A percentile compares a stretch with the other conserved stretches of the same genome.
Evolutionary conservation across 192 early-diverging fungal species (phyloP).

Genomic region (Mortierella hygrophila): DNA sequence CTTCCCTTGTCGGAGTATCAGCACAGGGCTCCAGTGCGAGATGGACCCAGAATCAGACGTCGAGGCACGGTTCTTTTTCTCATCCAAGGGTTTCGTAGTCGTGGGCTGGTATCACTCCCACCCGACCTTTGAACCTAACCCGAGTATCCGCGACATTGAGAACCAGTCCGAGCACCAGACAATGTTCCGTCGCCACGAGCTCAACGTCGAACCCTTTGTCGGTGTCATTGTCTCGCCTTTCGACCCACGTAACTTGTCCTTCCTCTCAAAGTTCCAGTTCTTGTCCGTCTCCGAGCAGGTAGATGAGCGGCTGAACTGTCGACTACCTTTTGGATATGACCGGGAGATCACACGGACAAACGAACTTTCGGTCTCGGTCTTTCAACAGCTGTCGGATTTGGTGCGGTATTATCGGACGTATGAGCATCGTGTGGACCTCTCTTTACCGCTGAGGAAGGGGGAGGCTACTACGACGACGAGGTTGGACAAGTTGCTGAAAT

Average conservation of each 20-base stretch:
- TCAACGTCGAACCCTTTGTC: slow-evolving; percentile 88
- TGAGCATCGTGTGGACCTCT: slow-evolving; percentile 73
- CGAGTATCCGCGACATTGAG: slow-evolving; percentile 91
- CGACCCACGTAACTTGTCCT: slow-evolving; percentile 64
- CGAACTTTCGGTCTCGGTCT: slow-evolving; percentile 61
- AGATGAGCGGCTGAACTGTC: slow-evolving; percentile 64
- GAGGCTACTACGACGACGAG: slow-evolving; percentile 63
- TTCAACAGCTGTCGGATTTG: slow-evolving; percentile 66
- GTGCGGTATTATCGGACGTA: slow-evolving; percentile 72
- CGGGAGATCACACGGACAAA: slow-evolving; percentile 61
- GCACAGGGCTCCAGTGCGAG: slow-evolving; percentile 91
- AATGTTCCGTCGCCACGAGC: slow-evolving; percentile 74
- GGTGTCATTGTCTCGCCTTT: slow-evolving; percentile 91
- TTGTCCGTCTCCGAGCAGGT: slow-evolving; percentile 68
- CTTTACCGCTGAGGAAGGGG: slow-evolving; percentile 59
- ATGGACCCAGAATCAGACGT: slow-evolving; percentile 94
- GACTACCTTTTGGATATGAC: slow-evolving; percentile 69
- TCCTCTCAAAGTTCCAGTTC: slow-evolving; percentile 71
- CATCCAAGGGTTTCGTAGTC: slow-evolving; percentile 66
- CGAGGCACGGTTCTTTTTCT: slow-evolving; percentile 83
- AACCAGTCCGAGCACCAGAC: slow-evolving; percentile 90
- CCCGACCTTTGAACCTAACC: slow-evolving; percentile 91
- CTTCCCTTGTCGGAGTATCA: slow-evolving; percentile 86
- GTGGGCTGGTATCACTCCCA: slow-evolving; percentile 99
- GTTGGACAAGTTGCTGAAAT: slow-evolving; percentile 75